Base-by-base conservation (phyloP, 768 basidiomycete species). In the Mycena amicta region DNA sequence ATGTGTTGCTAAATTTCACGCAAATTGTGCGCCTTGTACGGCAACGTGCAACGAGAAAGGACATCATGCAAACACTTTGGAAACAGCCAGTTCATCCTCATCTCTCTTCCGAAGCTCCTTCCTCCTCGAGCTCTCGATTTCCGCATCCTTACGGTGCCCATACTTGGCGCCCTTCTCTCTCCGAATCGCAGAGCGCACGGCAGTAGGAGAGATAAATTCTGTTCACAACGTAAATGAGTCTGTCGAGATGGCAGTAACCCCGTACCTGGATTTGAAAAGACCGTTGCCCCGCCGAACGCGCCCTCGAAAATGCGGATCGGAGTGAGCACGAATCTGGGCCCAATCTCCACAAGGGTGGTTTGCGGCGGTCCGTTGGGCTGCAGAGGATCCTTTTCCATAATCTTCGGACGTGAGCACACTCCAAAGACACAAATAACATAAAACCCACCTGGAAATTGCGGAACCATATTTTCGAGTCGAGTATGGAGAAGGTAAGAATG, bases 261-360 rank as follows among this genome's bases (percentile, higher is more conserved):
- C 47, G 60, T 66, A 93, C 93, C 93, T 71, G 93, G 90, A 76
- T 99, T 99, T 26, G 94, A 94, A 72, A 88, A 99, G 23, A 99
- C 89, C 2, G 94, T 96, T 13, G 92, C 92, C 22, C 97, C 97
- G 59, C 87, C 83, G 76, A 99, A 98, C 2, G 95, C 93, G 11
- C 97, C 97, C 72, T 99, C 97, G 69, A 99, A 99, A 58, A 99
- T 95, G 54, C 94, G 87, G 66, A 99, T 98, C 11, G 97, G 97
- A 31, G 94, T 96, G 51, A 99, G 79, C 49, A 98, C 97, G 72
- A 98, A 97, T 45, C 97, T 87, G 12, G 97, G 97, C 13, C 97
- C 97, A 63, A 99, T 98, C 76, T 98, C 97, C 20, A 95, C 85
- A 22, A 99, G 82, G n/a, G 92, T 86, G 52, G 84, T 94, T 57